Evolutionary conservation across 2,329 filamentous ascomycete genomes (phyloP), one percentile per base, ranked within the genome.

Genomic region (Beauveria sp.): DNA sequence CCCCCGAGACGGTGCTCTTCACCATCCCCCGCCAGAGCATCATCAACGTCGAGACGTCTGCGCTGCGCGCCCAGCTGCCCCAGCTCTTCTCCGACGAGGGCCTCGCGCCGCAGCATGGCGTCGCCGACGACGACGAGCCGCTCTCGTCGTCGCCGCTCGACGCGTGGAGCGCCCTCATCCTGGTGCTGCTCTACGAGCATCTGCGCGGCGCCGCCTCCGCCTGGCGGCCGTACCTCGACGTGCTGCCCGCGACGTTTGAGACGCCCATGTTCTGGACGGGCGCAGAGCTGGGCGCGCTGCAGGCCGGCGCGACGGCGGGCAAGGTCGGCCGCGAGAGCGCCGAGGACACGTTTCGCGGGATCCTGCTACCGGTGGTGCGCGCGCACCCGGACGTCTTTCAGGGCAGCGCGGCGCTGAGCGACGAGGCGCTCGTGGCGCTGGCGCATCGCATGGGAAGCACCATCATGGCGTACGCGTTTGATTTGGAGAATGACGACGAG

Each of bases 391-490:
- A 69, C 4, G 66, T 82, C 1, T 86, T 86, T 62, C 65, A 65
- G 0, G 72, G 71, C 0, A 68, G 74, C 66, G 65, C 64, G 6
- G 66, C 64, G 2, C 70, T 76, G 7, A 69, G 66, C 14, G 81
- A 84, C 28, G 73, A 75, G 1, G 74, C 81, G 26, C 71, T 86
- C 1, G 65, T 83, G 2, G 64, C 66, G 8, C 70, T 86, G 20
- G 88, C 89, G 58, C 91, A 96, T 71, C 82, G 85, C 9, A 93
- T 96, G 87, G 92, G 90, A 1, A 93, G 88, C 64, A 86, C 89
- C 18, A 93, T 96, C 66, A 96, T 96, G 91, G 88, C 91, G 0
- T 96, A 96, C 71, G 91, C 91, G 0, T 96, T 96, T 71, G 92
- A 96, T 67, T 82, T 96, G 7, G 83, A 85, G 53, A 79, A 78